phyloP scores from a whole-genome alignment of 1,284 basidiomycete species.

The Fomes fomentarius region DNA sequence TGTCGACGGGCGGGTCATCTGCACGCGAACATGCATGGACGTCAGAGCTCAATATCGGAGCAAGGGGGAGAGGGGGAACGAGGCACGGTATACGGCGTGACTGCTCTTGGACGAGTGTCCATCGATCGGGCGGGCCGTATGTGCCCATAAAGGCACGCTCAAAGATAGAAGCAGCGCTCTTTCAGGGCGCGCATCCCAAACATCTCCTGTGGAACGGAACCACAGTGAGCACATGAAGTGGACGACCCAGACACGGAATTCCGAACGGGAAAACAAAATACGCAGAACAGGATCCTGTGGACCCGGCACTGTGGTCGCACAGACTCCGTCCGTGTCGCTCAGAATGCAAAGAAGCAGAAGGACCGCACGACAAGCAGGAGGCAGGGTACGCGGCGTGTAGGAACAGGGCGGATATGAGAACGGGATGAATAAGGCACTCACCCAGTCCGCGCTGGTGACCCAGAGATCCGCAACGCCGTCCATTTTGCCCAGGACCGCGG shows the following conservation, averaged over 20 bases:
- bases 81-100: not conserved
- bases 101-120: not conserved
- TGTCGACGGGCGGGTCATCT: not conserved
- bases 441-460: slow-evolving; percentile 89
- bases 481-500: slow-evolving; percentile 91
- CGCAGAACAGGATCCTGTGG: slow-evolving; percentile 5
- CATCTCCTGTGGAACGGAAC: slow-evolving; percentile 52
- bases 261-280: too few species aligned
- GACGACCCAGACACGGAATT: too few species aligned
- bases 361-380: too few species aligned
- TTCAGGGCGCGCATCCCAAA: slow-evolving; percentile 80
- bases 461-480: slow-evolving; percentile 90
- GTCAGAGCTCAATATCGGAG: not conserved
- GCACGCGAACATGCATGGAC: not conserved
- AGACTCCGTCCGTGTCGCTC: too few species aligned
- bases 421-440: slow-evolving; percentile 38
- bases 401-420: not conserved
- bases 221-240: slow-evolving; percentile 13
- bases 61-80: not conserved
- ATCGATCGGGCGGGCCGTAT: not conserved
- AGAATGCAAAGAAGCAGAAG: too few species aligned
- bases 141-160: slow-evolving; percentile 15
- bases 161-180: slow-evolving; percentile 77
- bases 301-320: not conserved
- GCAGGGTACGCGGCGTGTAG: too few species aligned